Evolutionary conservation across 805 yeast genomes (phyloP), one percentile per base, ranked within the genome.

Genomic region (Cyberlindnera maritima): DNA sequence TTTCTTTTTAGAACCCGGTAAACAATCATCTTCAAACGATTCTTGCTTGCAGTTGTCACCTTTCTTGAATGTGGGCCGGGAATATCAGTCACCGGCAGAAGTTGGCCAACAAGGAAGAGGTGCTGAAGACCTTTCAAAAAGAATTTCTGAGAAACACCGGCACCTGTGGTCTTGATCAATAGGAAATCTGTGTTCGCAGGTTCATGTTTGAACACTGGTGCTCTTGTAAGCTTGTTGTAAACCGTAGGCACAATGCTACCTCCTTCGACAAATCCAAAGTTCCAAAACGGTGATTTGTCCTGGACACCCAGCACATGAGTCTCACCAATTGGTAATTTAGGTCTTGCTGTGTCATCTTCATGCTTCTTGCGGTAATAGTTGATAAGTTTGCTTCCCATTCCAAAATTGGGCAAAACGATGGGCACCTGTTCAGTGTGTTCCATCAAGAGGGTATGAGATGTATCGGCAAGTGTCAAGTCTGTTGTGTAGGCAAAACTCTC

Each of bases 41-140:
- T 91, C 59, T 92, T 91, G 36, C 90, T 81, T 20, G 96, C 91
- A 3, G 96, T 85, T 1, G 98, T 91, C 19, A 91, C 97, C 59
- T 89, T 90, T 65, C 99, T 79, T 1, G 97, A 89, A 63, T 94
- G 97, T 2, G 99, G 99, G 1, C 98, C 97, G 0, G 99, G 99
- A 29, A 94, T 85, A 59, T 89, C 97, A 39, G 88, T 87, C 2
- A 89, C 96, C 1, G 99, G 99, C 55, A 89, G 82, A 0, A 87
- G 78, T 61, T 94, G 96, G 1, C 99, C 99, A 13, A 91, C 96
- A 0, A 89, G 81, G 64, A 89, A 94, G 40, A 88, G 61, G 61
- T 83, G 81, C 43, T 83, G 83, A 20, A 94, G 75, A 17, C 73
- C 73, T 53, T 95, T 75, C 53, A 94, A 60, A 58, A 72, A 91